Conservation (phyloP, 257 asterid genomes). For the Leonotis leonurus region DNA sequence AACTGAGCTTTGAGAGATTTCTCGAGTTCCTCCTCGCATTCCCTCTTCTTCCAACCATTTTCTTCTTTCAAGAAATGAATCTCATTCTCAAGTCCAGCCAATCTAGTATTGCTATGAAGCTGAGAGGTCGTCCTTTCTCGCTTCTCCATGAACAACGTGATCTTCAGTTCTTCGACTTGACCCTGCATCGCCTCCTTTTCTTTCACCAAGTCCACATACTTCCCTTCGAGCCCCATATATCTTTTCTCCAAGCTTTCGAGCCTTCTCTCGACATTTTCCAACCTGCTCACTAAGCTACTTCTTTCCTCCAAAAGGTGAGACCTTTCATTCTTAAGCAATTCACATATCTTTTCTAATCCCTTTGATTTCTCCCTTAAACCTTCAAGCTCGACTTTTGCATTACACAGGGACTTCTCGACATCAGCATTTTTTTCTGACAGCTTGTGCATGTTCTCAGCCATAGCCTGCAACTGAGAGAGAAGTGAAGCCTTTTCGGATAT, state of each 20-base stretch:
- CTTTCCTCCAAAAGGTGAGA: conserved; percentile 64
- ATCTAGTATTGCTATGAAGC: conserved; percentile 41
- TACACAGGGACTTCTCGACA: conserved; percentile 65
- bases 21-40: conserved; percentile 75
- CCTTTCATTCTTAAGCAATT: conserved; percentile 64
- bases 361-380: conserved; percentile 87
- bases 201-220: conserved; percentile 53
- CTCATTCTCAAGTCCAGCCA: conserved; percentile 58
- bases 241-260: conserved; percentile 55
- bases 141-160: conserved; percentile 57
- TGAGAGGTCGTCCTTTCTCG: conserved; percentile 51
- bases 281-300: conserved; percentile 38
- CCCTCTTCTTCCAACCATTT: conserved; percentile 57
- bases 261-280: conserved; percentile 55
- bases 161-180: conserved; percentile 52
- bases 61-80: conserved; percentile 69
- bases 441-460: conserved; percentile 73
- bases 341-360: conserved; percentile 75
- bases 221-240: conserved; percentile 62
- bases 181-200: conserved; percentile 52
- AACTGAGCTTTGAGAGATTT: conserved; percentile 71
- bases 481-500: conserved; percentile 66
- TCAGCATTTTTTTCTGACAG: conserved; percentile 66
- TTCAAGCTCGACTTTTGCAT: conserved; percentile 79
- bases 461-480: conserved; percentile 60